These are phyloP conservation scores for Nothophaeocryptopus gaeumannii DNA, from an alignment of 2,329 filamentous ascomycete species.

Conservation along the genomic window DNA sequence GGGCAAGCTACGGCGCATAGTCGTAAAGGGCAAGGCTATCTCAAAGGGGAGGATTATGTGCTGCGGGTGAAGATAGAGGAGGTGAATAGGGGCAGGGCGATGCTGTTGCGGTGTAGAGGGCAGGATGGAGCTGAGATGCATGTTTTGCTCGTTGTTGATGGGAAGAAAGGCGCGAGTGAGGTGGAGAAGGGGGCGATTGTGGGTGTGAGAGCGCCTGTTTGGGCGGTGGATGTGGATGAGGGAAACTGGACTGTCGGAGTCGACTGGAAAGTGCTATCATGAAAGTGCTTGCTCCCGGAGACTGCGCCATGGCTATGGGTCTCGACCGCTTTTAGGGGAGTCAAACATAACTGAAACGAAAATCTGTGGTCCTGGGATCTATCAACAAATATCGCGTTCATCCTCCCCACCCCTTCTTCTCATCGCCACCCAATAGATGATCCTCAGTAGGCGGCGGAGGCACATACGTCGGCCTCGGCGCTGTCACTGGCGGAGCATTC, in stretches of 20 bases:
- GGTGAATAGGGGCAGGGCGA: conserved; percentile 21
- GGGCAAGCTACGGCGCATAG: conserved; percentile 31
- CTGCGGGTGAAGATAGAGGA: conserved; percentile 20
- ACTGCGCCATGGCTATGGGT: no score
- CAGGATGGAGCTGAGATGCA: conserved; percentile 14
- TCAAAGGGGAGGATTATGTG: conserved; percentile 27
- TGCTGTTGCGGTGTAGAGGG: conserved; percentile 17
- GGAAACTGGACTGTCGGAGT: conserved; percentile 41
- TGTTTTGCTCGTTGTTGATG: conserved; percentile 23
- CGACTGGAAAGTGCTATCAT: conserved; percentile 38
- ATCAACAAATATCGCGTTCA: no score
- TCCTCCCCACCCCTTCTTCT: conserved; percentile 31
- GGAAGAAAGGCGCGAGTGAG: conserved; percentile 26
- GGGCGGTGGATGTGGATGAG: conserved; percentile 40
- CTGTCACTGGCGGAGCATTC: conserved; percentile 69
- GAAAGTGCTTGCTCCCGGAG: no score
- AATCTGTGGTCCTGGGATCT: no score
- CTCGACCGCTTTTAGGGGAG: no score
- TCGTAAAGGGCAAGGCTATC: conserved; percentile 23
- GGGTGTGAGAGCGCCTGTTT: conserved; percentile 40
- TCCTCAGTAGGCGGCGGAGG: conserved; percentile 39
- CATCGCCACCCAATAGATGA: conserved; percentile 27
- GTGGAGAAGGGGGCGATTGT: conserved; percentile 31
- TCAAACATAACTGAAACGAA: no score
- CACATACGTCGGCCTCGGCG: conserved; percentile 64